Base-by-base conservation (phyloP, 2,329 filamentous ascomycete genomes). In the Phymatotrichopsis omnivora region DNA sequence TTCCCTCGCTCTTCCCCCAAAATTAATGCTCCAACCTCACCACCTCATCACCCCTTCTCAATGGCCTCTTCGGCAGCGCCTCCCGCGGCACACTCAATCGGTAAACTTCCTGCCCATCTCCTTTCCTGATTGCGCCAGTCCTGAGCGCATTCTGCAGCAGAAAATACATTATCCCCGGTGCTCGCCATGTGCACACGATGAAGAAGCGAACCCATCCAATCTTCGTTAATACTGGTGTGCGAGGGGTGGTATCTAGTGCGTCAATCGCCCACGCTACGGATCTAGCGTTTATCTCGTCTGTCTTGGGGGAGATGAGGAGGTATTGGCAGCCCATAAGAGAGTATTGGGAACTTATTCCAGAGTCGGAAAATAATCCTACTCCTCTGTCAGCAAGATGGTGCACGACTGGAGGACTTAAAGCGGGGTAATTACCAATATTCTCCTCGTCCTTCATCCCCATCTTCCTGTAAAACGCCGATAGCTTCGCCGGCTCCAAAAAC, bases 101-200 rank as follows among this genome's bases (percentile, higher is more conserved):
- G n/a, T n/a, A 16, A 19, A 10, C n/a, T 33, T 37, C 8, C 19
- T 47, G 22, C 37, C 36, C 24, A 19, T 34, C 32, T 44, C 33
- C 32, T 35, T 29, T n/a, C n/a, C n/a, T n/a, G 24, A 50, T 29
- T 14, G 30, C 32, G 8, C 47, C 47, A 11, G 47, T 50, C 28
- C 32, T 42, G 7, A 50, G 33, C 30, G 37, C 30, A 31, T 42
- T 47, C 35, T 45, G 33, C 10, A 50, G 29, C n/a, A 50, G 16
- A 20, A 36, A 42, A 33, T 47, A 37, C 23, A 35, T 47, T 10
- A 37, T 25, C 7, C 24, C 44, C 10, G 47, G 42, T 20, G 44
- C 43, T 20, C 32, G 25, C 36, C 44, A 50, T 5, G 29, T 33
- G 14, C 30, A 30, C 14, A 50, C 28, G 8, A 50, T 31, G 42